Evolutionary conservation across 176 grass and related monocot genomes (phyloP).

Genomic region (Microstegium vimineum): DNA sequence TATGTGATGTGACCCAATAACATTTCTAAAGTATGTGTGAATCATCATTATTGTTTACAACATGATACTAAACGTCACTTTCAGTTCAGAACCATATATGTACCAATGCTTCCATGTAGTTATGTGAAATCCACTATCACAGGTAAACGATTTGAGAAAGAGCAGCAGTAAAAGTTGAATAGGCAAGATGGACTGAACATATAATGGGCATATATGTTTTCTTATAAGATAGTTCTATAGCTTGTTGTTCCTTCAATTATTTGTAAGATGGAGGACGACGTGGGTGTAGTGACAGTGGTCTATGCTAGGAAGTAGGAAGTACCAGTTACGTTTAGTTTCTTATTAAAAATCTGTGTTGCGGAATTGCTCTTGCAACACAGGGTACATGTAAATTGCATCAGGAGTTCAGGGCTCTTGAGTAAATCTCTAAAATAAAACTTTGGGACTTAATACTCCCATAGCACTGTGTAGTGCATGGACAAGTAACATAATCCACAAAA

Average conservation of each 20-base stretch:
- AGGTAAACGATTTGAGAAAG: conserved; percentile 2
- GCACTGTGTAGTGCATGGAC: background rate
- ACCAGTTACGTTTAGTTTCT: background rate
- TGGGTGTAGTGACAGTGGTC: background rate
- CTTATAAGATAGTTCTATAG: conserved; percentile 22
- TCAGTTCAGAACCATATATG: conserved; percentile 5
- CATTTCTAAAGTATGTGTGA: background rate
- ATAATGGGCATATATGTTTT: background rate
- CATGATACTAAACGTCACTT: background rate
- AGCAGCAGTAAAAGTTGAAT: background rate
- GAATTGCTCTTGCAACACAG: conserved; percentile 1
- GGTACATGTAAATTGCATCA: conserved; percentile 9
- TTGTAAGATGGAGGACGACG: background rate
- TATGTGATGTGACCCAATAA: conserved; percentile 11
- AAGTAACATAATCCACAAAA: no score
- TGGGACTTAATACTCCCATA: conserved; percentile 11
- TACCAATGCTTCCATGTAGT: conserved; percentile 13
- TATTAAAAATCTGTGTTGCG: background rate
- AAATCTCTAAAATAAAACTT: conserved; percentile 10
- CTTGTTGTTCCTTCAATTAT: background rate
- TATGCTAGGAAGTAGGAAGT: background rate
- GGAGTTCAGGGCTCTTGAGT: conserved; percentile 5
- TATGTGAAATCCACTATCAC: background rate
- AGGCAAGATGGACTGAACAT: background rate
- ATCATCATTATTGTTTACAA: background rate